Percentiles rank a stretch among this genome's conserved stretches.
phyloP scores from a whole-genome alignment of 495 filamentous ascomycete genomes.

The Neurospora sublineolata region DNA sequence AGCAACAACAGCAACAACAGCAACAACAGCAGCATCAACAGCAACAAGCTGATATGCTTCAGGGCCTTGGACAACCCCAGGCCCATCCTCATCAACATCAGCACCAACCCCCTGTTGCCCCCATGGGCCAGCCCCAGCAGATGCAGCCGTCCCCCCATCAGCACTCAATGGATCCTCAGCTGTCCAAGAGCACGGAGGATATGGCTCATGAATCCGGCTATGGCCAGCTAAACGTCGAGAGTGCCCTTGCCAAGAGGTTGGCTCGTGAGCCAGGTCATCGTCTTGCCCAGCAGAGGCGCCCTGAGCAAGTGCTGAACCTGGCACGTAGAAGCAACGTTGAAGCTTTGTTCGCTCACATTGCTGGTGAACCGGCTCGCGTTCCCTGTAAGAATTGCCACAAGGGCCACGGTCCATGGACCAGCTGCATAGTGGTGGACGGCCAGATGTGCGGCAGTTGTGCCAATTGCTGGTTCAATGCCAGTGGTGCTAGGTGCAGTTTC shows the following conservation, averaged over 20 bases:
- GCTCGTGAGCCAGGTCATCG: slow-evolving; percentile 33
- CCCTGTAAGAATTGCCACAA: slow-evolving; percentile 44
- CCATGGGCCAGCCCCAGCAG: slow-evolving; percentile 16
- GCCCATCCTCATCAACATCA: slow-evolving; percentile 16
- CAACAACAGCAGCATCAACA: slow-evolving; percentile 16
- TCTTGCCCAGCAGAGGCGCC: slow-evolving; percentile 32
- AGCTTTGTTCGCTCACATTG: slow-evolving; percentile 38
- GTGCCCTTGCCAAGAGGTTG: slow-evolving; percentile 35
- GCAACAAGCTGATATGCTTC: slow-evolving; percentile 1
- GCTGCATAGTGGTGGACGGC: slow-evolving; percentile 35
- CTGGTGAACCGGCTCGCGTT: slow-evolving; percentile 28
- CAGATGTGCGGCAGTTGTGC: slow-evolving; percentile 43
- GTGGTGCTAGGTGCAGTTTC: slow-evolving; percentile 38
- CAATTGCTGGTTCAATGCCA: slow-evolving; percentile 43
- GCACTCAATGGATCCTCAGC: slow-evolving; percentile 17
- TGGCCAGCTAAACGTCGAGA: slow-evolving; percentile 30
- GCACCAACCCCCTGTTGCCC: slow-evolving; percentile 11
- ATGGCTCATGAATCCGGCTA: slow-evolving; percentile 33
- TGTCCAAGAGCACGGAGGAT: slow-evolving; percentile 28
- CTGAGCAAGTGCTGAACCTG: slow-evolving; percentile 34
- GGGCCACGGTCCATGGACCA: slow-evolving; percentile 38
- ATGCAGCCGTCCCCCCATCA: slow-evolving; percentile 22
- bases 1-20: slow-evolving; percentile 10
- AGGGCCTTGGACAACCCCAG: neutral
- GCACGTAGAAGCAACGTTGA: slow-evolving; percentile 38